These are phyloP conservation scores for Paxillus rubicundulus DNA, from an alignment of 768 basidiomycete genomes.

Conservation along the genomic window DNA sequence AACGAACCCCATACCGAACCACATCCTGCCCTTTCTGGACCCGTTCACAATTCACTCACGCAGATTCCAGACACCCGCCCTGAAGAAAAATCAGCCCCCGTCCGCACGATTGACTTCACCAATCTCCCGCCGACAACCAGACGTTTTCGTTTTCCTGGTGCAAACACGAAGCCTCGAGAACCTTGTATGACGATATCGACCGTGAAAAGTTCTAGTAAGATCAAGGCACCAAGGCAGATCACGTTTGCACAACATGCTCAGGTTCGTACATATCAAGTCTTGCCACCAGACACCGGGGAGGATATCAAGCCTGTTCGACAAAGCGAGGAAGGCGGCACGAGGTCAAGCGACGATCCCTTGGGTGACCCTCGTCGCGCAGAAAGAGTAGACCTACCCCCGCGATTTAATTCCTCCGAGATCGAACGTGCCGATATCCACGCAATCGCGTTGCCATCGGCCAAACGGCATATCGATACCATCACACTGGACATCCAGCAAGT, in stretches of 20 bases:
- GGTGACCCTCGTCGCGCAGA: not conserved
- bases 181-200: constrained; percentile 1
- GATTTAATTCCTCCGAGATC: not conserved
- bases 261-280: constrained; percentile 17
- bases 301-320: not conserved
- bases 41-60: not conserved
- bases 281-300: constrained; percentile 6
- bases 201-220: constrained; percentile 6
- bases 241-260: constrained; percentile 23
- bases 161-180: not conserved
- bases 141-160: constrained; percentile 11
- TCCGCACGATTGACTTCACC: constrained; percentile 31
- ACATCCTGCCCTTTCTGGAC: not conserved
- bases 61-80: not conserved
- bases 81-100: not conserved
- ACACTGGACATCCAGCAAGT: constrained; percentile 20
- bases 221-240: constrained; percentile 26
- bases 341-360: not conserved
- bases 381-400: not conserved
- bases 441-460: not conserved
- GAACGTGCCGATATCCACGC: not conserved
- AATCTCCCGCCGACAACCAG: constrained; percentile 10
- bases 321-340: not conserved
- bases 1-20: not conserved
- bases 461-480: not conserved